Evolutionary conservation across 1,139 yeast species (phyloP), one percentile per base, ranked within the genome.

Genomic region (Candida gigantensis): DNA sequence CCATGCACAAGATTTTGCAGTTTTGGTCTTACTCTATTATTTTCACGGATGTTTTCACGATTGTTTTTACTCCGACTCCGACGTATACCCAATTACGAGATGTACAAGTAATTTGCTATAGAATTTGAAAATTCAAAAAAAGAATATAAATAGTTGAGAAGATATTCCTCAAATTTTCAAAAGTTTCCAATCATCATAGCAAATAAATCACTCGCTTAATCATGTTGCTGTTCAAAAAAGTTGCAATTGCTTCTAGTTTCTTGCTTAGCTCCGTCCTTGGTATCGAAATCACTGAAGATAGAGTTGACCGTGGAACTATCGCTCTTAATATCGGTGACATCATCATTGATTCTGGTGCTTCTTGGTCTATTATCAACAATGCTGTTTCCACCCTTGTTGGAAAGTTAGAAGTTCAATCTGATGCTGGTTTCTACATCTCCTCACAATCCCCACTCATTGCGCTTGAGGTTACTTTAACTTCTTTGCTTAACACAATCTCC

Each of bases 341-440:
- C 13, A 42, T 41, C 6, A 50, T 63, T 32, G 43, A 49, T 11
- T 46, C 48, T 10, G 58, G 57, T 34, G 63, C 51, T n/a, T 58
- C 50, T 40, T 62, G 59, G 57, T 60, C 68, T 20, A 54, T 62
- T 23, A 43, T 61, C 33, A 50, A 61, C 42, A 60, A 60, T 40
- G 55, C 57, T 14, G 36, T 45, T 29, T 42, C 54, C 14, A 31
- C 50, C 2, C 44, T 54, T 28, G 44, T 46, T 13, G 64, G 65
- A 9, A 30, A 36, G n/a, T 45, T 61, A 19, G 26, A 45, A n/a
- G 40, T 36, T 18, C 24, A 23, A 4, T 52, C 51, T 28, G 45
- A 52, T 7, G 62, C 62, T 34, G 52, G 48, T 2, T 55, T 58
- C 28, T 60, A 50, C 35, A 48, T 60, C 11, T 21, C 24, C 7